Conservation (phyloP, 441 rosid species). For the Populus hybrid region DNA sequence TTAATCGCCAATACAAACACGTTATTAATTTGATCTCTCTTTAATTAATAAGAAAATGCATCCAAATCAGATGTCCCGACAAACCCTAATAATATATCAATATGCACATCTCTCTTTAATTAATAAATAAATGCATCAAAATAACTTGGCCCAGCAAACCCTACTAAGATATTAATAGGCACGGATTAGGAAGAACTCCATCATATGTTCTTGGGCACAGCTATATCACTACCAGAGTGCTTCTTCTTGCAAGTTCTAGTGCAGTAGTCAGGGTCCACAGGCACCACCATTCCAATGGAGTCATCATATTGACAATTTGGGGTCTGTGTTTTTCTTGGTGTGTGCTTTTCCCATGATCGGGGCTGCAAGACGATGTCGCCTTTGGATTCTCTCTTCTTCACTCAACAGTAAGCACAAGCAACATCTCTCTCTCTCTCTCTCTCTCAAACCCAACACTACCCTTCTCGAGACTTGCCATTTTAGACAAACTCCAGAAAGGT, state of each 20-base stretch:
- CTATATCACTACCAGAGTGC: neutral
- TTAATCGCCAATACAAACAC: too few relatives aligned
- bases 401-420: neutral
- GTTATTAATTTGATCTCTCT: too few relatives aligned
- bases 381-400: neutral
- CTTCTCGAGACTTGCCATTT: neutral
- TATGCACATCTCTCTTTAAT: too few relatives aligned
- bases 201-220: neutral
- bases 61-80: too few relatives aligned
- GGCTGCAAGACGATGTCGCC: neutral
- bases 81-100: too few relatives aligned
- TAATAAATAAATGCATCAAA: too few relatives aligned
- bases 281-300: neutral
- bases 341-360: slow-evolving; percentile 25
- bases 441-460: neutral
- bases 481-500: neutral
- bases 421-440: too few relatives aligned
- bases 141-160: too few relatives aligned
- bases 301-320: slow-evolving; percentile 12
- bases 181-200: too few relatives aligned
- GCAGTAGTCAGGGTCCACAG: neutral
- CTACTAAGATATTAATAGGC: too few relatives aligned
- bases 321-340: slow-evolving; percentile 25
- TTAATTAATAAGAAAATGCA: too few relatives aligned
- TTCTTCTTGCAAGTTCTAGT: neutral